Percentiles rank a stretch among this genome's conserved stretches.
Evolutionary conservation across 352 stramenopile genomes (phyloP).

Genomic region (Plasmopara halstedii): DNA sequence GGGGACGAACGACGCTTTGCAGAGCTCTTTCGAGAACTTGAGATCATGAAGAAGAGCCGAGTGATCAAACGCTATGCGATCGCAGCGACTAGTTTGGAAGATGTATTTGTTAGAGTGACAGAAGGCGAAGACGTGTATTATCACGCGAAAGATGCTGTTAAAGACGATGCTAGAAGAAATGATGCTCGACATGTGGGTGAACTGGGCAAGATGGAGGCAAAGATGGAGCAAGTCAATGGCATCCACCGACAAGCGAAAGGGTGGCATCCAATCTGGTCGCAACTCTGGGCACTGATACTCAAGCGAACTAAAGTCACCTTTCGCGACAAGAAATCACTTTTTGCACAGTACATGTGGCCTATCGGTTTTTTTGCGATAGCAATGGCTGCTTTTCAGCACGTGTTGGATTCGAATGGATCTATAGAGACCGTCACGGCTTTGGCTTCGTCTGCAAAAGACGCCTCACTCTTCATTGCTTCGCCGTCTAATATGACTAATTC

Average conservation of each 20-base stretch:
- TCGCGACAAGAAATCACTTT: conserved; percentile 52
- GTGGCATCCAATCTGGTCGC: conserved; percentile 27
- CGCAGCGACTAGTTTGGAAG: conserved; percentile 97
- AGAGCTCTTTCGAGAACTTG: conserved; percentile 89
- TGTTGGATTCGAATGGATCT: conserved; percentile 20
- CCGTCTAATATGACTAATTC: conserved; percentile 10
- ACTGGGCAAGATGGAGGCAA: conserved; percentile 8
- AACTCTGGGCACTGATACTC: conserved; percentile 41
- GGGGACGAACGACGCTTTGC: conserved; percentile 82
- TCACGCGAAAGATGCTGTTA: conserved; percentile 45
- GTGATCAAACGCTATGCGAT: conserved; percentile 93
- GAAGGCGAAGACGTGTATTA: conserved; percentile 71
- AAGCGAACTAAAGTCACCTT: conserved; percentile 50
- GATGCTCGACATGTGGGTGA: background rate
- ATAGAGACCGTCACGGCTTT: conserved; percentile 51
- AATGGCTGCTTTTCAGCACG: conserved; percentile 34
- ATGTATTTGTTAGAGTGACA: conserved; percentile 96
- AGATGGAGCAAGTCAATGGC: conserved; percentile 7
- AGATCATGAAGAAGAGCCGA: conserved; percentile 42
- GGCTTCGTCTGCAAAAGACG: conserved; percentile 21
- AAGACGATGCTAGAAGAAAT: background rate
- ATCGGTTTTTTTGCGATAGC: conserved; percentile 53
- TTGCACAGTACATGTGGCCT: conserved; percentile 68
- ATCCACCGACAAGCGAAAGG: conserved; percentile 14
- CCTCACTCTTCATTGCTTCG: conserved; percentile 43